Conservation (phyloP, 768 basidiomycete species). For the Cystobasidium tubakii region DNA sequence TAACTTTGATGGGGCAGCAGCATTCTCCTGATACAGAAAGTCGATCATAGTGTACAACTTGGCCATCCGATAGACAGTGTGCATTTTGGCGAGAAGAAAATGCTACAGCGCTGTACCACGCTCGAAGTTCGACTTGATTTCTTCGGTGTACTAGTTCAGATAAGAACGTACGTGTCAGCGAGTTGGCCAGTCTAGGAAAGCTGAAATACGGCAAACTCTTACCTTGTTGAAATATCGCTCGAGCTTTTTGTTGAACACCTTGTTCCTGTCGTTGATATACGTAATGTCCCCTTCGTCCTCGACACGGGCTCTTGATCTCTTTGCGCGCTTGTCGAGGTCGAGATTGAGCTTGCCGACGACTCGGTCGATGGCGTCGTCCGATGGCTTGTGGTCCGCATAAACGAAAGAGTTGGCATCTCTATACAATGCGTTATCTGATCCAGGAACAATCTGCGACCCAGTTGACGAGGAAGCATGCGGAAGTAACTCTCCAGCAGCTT, state of each 20-base stretch:
- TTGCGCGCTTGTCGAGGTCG: constrained; percentile 84
- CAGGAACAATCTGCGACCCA: constrained; percentile 53
- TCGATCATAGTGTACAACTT: not conserved
- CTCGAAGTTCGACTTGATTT: constrained; percentile 96
- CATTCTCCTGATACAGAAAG: no score
- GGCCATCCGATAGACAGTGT: not conserved
- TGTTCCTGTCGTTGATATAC: constrained; percentile 58
- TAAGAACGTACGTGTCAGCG: constrained; percentile 47
- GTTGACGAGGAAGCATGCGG: constrained; percentile 39
- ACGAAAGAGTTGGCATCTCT: constrained; percentile 85
- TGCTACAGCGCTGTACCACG: constrained; percentile 78
- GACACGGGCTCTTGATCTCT: constrained; percentile 84
- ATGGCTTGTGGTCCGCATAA: constrained; percentile 92
- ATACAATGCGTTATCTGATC: constrained; percentile 66
- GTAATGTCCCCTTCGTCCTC: constrained; percentile 94
- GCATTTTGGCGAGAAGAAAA: not conserved
- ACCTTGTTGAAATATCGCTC: constrained; percentile 98
- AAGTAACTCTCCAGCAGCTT: constrained; percentile 14
- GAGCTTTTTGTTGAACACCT: constrained; percentile 70
- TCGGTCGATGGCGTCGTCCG: constrained; percentile 88
- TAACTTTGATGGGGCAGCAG: no score
- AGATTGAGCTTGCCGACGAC: constrained; percentile 84
- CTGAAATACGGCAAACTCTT: constrained; percentile 51
- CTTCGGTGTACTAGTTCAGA: constrained; percentile 93
- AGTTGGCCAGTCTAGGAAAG: not conserved